A percentile compares a stretch with the other conserved stretches of the same genome.
Conservation (phyloP, 1,284 basidiomycete genomes). For the Rhizoctonia solani region DNA sequence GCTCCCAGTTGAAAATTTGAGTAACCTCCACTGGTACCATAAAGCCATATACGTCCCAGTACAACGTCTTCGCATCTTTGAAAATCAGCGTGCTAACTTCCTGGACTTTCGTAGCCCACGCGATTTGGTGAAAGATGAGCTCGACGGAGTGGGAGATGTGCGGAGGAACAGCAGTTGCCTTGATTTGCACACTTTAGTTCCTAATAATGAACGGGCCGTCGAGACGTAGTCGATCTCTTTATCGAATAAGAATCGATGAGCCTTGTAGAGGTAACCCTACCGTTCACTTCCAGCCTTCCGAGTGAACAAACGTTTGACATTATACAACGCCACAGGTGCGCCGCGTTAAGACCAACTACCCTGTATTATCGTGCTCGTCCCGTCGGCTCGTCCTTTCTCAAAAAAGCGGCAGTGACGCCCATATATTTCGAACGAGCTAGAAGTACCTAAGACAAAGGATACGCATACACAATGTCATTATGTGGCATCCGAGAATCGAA, state of each 20-base stretch:
- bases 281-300: not conserved
- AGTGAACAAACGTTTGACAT: not conserved
- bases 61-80: not conserved
- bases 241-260: no score
- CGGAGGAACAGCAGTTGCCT: not conserved
- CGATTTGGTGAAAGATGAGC: not conserved
- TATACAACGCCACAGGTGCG: not conserved
- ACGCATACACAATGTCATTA: slow-evolving; percentile 28
- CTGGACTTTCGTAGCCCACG: not conserved
- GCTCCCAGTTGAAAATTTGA: not conserved
- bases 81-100: slow-evolving; percentile 29
- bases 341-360: no score
- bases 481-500: slow-evolving; percentile 14
- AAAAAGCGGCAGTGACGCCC: not conserved
- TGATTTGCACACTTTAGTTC: not conserved
- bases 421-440: not conserved
- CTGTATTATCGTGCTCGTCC: no score
- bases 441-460: not conserved
- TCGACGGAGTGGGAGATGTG: not conserved
- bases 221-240: no score
- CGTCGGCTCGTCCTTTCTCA: no score
- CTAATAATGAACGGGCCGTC: no score
- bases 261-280: no score
- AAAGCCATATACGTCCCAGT: no score
- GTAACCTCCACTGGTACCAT: no score